Conservation (phyloP, 2,329 filamentous ascomycete genomes). For the Diaporthe sp. region DNA sequence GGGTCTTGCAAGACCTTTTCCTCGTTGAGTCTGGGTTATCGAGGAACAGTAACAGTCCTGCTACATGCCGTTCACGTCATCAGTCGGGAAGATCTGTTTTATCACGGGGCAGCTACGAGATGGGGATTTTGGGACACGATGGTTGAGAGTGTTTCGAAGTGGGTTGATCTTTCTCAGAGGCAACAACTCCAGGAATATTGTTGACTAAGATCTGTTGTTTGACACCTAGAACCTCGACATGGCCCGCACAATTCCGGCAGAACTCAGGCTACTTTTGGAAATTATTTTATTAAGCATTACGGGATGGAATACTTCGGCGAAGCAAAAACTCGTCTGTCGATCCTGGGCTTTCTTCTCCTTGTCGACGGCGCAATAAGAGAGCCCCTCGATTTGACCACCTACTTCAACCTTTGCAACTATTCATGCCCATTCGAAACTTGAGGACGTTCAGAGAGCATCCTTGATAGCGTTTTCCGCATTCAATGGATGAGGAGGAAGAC, state of each 20-base stretch:
- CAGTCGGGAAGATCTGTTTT: not conserved
- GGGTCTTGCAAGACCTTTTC: not conserved
- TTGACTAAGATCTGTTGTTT: too few relatives aligned
- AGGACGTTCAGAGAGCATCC: not conserved
- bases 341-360: not conserved
- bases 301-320: not conserved
- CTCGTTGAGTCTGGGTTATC: not conserved
- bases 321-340: not conserved
- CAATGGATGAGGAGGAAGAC: not conserved
- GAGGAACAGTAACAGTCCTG: too few relatives aligned
- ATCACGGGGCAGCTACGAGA: not conserved
- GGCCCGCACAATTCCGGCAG: not conserved
- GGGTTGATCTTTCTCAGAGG: not conserved
- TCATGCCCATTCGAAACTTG: not conserved
- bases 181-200: not conserved
- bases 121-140: not conserved
- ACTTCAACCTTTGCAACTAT: not conserved
- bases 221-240: not conserved
- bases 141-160: not conserved
- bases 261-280: too few relatives aligned
- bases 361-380: not conserved
- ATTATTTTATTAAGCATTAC: constrained; percentile 12
- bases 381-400: too few relatives aligned
- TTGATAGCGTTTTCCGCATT: not conserved
- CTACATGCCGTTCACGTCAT: not conserved